A percentile compares a stretch with the other conserved stretches of the same genome.
Conservation (phyloP, 768 basidiomycete genomes). For the Pisolithus tinctorius region DNA sequence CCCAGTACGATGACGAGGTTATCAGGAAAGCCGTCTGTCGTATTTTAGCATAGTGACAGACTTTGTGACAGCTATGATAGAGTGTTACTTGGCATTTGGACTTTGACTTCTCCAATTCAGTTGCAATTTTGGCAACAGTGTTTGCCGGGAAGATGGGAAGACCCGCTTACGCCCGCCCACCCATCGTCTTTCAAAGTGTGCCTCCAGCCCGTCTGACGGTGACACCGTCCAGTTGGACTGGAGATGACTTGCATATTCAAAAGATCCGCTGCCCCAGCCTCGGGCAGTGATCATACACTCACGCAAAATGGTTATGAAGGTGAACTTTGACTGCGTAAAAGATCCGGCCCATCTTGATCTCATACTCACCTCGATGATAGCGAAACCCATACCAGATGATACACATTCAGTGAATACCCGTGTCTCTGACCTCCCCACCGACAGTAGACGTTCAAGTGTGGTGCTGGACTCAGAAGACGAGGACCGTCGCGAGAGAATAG, state of each 20-base stretch:
- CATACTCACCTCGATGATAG: not conserved
- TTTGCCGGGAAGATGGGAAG: too few species aligned
- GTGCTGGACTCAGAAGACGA: conserved; percentile 12
- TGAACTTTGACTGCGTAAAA: not conserved
- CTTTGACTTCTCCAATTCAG: too few species aligned
- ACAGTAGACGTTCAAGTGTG: not conserved
- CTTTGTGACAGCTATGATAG: not conserved
- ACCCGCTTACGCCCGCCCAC: too few species aligned
- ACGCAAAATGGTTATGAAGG: not conserved
- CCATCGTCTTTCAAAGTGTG: too few species aligned
- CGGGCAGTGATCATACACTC: not conserved
- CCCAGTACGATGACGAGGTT: conserved; percentile 36
- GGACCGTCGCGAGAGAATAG: conserved; percentile 5
- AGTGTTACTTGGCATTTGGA: not conserved
- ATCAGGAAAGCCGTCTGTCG: conserved; percentile 39
- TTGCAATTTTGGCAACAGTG: too few species aligned
- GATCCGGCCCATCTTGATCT: not conserved
- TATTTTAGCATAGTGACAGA: conserved; percentile 15
- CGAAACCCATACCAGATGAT: not conserved
- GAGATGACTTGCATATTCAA: too few species aligned
- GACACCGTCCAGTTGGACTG: too few species aligned
- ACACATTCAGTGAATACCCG: not conserved
- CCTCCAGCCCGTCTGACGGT: too few species aligned
- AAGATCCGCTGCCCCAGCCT: too few species aligned
- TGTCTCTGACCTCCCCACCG: not conserved